phyloP scores from a whole-genome alignment of 2,329 filamentous ascomycete species.

The Aphanocladium album region DNA sequence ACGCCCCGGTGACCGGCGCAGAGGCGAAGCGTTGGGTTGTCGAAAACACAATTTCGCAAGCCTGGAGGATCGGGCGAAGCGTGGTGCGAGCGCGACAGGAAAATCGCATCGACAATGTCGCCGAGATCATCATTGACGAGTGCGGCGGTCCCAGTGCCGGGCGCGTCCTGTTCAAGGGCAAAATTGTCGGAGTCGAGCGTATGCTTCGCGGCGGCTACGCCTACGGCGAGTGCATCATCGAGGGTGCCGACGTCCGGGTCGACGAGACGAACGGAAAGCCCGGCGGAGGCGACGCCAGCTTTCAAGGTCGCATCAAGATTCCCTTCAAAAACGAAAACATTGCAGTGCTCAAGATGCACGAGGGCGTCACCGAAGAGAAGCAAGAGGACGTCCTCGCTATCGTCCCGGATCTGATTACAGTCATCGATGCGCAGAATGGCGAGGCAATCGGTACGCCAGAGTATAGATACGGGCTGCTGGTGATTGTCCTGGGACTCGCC shows the following conservation, averaged over 20 bases:
- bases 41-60: constrained; percentile 47
- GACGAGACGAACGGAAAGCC: constrained; percentile 16
- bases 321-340: constrained; percentile 74
- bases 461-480: constrained; percentile 48
- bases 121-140: constrained; percentile 54
- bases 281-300: constrained; percentile 16
- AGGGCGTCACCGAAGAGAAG: constrained; percentile 30
- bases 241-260: constrained; percentile 39
- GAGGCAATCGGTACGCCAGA: constrained; percentile 53
- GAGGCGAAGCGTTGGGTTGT: constrained; percentile 48
- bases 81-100: constrained; percentile 46
- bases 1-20: constrained; percentile 43
- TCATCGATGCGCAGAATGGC: constrained; percentile 52
- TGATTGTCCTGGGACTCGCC: constrained; percentile 43
- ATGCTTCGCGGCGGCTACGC: constrained; percentile 52
- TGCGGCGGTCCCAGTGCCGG: constrained; percentile 49
- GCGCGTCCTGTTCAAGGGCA: constrained; percentile 57
- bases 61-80: constrained; percentile 56
- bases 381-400: constrained; percentile 43
- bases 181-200: constrained; percentile 57
- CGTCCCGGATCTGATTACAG: constrained; percentile 52
- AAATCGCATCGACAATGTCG: constrained; percentile 49
- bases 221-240: constrained; percentile 55
- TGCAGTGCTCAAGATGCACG: constrained; percentile 40
- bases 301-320: constrained; percentile 52